Evolutionary conservation across 768 basidiomycete species (phyloP).

Genomic region (Suillus fuscotomentosus): DNA sequence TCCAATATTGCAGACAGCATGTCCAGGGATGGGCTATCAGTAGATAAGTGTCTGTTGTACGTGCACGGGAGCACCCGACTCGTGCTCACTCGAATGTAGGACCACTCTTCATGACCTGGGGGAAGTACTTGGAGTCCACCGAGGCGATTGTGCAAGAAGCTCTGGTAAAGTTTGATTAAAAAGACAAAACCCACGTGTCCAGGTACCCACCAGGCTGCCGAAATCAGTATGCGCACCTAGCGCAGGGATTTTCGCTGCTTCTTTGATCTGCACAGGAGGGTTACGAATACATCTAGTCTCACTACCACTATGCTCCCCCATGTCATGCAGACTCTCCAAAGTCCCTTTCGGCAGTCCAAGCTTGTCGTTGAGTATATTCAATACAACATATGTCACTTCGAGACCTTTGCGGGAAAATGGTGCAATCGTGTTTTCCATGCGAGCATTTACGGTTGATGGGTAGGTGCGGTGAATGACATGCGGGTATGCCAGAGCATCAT

Average conservation of each 20-base stretch:
- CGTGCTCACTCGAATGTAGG: slow-evolving; percentile 56
- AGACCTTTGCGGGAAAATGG: slow-evolving; percentile 60
- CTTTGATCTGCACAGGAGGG: slow-evolving; percentile 35
- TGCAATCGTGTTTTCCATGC: slow-evolving; percentile 46
- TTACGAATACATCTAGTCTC: slow-evolving; percentile 56
- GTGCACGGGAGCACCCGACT: neutral
- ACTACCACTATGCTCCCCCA: slow-evolving; percentile 50
- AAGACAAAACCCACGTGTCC: too few relatives aligned
- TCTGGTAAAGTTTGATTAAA: slow-evolving; percentile 29
- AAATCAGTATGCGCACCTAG: slow-evolving; percentile 69
- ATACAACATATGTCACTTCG: slow-evolving; percentile 49
- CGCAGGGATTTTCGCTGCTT: slow-evolving; percentile 31
- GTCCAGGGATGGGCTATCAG: slow-evolving; percentile 47
- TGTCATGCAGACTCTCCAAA: slow-evolving; percentile 41
- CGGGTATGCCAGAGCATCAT: slow-evolving; percentile 66
- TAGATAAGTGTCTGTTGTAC: neutral
- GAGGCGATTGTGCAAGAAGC: slow-evolving; percentile 67
- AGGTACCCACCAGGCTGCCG: slow-evolving; percentile 52
- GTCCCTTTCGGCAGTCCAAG: slow-evolving; percentile 52
- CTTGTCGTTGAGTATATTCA: slow-evolving; percentile 56
- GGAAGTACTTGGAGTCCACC: slow-evolving; percentile 70
- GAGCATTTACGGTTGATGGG: slow-evolving; percentile 47
- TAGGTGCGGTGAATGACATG: slow-evolving; percentile 52
- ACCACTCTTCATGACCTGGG: slow-evolving; percentile 61
- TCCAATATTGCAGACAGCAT: slow-evolving; percentile 61